Conservation (phyloP, 164 flowering plant species). For the Houttuynia cordata region DNA sequence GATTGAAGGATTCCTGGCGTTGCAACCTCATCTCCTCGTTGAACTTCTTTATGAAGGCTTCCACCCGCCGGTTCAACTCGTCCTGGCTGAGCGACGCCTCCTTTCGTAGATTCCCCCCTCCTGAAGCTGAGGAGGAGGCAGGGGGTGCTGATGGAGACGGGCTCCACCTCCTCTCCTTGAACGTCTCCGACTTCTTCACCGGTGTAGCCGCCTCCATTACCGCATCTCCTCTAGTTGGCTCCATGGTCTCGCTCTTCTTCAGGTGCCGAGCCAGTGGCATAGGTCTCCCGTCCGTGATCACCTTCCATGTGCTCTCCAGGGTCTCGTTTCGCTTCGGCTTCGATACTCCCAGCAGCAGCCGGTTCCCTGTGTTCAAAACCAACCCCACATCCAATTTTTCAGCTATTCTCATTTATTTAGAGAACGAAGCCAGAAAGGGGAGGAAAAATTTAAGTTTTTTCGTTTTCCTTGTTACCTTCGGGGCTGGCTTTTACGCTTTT, state of each 20-base stretch:
- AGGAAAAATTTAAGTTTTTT: no score
- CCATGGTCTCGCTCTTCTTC: slow-evolving; percentile 59
- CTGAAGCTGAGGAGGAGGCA: no score
- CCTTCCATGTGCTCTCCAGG: slow-evolving; percentile 81
- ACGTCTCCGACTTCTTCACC: slow-evolving; percentile 52
- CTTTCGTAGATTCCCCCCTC: slow-evolving; percentile 23
- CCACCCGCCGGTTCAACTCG: slow-evolving; percentile 81
- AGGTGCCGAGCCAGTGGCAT: slow-evolving; percentile 61
- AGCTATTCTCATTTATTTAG: no score
- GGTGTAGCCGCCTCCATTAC: slow-evolving; percentile 1
- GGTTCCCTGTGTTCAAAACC: slow-evolving; percentile 18
- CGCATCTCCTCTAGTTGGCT: slow-evolving; percentile 4
- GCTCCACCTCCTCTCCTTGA: slow-evolving; percentile 30
- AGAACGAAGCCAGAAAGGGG: no score
- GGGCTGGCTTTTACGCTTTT: slow-evolving; percentile 1
- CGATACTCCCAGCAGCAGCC: slow-evolving; percentile 35
- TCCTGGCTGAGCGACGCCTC: slow-evolving; percentile 74
- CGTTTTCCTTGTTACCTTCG: background rate
- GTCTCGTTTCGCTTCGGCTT: slow-evolving; percentile 58
- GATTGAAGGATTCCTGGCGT: slow-evolving; percentile 59
- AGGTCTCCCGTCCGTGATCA: slow-evolving; percentile 68
- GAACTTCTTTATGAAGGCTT: slow-evolving; percentile 76
- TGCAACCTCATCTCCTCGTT: slow-evolving; percentile 90
- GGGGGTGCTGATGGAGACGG: slow-evolving; percentile 16
- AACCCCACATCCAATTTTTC: no score